Evolutionary conservation across 169 alveolate genomes (phyloP).

Genomic region (Theileria annulata): DNA sequence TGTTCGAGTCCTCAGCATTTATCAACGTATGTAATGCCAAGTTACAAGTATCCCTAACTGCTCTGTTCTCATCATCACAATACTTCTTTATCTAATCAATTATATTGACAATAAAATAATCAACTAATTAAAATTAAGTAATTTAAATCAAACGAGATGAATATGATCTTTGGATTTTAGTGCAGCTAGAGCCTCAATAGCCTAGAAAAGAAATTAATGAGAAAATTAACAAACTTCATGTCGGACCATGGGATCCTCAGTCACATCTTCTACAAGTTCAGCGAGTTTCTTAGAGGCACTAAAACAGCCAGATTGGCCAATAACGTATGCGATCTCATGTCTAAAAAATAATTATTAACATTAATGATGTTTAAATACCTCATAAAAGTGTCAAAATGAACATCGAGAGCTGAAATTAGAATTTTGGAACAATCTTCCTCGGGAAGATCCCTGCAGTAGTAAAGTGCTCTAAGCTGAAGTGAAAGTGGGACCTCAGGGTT

Average conservation of each 20-base stretch:
- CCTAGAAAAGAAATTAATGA: slow-evolving; percentile 23
- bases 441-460: slow-evolving; percentile 63
- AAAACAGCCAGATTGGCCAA: slow-evolving; percentile 84
- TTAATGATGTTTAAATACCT: slow-evolving; percentile 29
- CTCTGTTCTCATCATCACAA: slow-evolving; percentile 30
- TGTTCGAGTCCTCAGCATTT: slow-evolving; percentile 14
- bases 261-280: slow-evolving; percentile 73
- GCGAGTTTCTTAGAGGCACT: slow-evolving; percentile 70
- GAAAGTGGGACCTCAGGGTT: slow-evolving; percentile 38
- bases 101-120: not conserved
- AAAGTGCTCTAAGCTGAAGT: slow-evolving; percentile 51
- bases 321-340: slow-evolving; percentile 89
- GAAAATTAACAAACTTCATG: slow-evolving; percentile 82
- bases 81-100: slow-evolving; percentile 48
- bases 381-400: slow-evolving; percentile 57
- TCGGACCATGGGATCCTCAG: slow-evolving; percentile 85
- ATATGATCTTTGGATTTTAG: slow-evolving; percentile 67
- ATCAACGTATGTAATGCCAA: slow-evolving; percentile 51
- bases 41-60: slow-evolving; percentile 60
- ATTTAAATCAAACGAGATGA: slow-evolving; percentile 67
- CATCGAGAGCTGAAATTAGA: slow-evolving; percentile 36
- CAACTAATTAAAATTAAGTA: not conserved
- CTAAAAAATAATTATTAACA: slow-evolving; percentile 48
- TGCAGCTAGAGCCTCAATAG: slow-evolving; percentile 83
- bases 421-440: slow-evolving; percentile 33